phyloP scores from a whole-genome alignment of 345 rosid species.

The Clausena lansium region DNA sequence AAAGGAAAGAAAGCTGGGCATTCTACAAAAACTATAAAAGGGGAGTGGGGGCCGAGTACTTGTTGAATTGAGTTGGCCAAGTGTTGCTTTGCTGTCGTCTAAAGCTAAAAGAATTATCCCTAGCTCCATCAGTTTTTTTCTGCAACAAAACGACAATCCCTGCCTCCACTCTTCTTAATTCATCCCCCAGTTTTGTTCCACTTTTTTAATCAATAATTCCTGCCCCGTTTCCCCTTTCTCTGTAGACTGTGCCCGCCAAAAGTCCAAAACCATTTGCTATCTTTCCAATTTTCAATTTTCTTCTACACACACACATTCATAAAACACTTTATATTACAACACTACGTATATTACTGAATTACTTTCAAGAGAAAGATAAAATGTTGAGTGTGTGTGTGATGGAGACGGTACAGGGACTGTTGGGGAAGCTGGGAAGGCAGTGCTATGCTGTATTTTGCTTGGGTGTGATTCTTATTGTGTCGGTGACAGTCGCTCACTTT shows the following conservation, averaged over 20 bases:
- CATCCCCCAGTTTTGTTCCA: conserved; percentile 8
- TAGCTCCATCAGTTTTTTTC: not conserved
- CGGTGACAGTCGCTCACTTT: conserved; percentile 24
- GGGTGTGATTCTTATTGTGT: conserved; percentile 21
- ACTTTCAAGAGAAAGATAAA: too few relatives aligned
- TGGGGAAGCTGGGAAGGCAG: conserved; percentile 32
- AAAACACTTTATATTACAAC: too few relatives aligned
- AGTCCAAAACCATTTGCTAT: not conserved
- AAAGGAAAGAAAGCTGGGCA: too few relatives aligned
- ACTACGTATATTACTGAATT: too few relatives aligned
- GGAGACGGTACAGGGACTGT: conserved; percentile 23
- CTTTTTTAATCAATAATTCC: not conserved
- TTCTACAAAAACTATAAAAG: too few relatives aligned
- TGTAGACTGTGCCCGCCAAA: not conserved
- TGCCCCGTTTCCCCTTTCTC: conserved; percentile 8
- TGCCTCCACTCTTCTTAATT: not conserved
- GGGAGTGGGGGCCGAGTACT: too few relatives aligned
- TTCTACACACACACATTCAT: too few relatives aligned
- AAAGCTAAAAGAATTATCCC: not conserved
- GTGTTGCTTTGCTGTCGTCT: not conserved
- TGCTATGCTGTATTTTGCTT: conserved; percentile 38
- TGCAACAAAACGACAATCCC: conserved; percentile 21
- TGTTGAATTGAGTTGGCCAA: too few relatives aligned
- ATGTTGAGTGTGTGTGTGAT: not conserved
- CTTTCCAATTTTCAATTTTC: not conserved